Evolutionary conservation across 1,139 yeast species (phyloP).

Genomic region (Sugiyamaella grinbergsii): DNA sequence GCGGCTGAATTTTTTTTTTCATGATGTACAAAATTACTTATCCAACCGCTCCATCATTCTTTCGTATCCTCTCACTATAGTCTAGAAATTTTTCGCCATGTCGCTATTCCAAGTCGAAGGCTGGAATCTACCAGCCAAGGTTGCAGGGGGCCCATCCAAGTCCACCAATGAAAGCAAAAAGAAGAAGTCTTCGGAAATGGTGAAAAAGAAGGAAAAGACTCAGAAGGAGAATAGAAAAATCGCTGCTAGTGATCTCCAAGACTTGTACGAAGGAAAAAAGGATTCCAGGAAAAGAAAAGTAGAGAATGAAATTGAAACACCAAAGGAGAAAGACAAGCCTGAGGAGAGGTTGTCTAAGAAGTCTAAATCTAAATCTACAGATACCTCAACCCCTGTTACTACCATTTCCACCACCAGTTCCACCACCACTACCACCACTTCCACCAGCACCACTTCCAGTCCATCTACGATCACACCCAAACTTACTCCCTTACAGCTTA

Average conservation of each 20-base stretch:
- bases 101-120: constrained; percentile 79
- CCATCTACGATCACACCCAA: constrained; percentile 38
- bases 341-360: constrained; percentile 8
- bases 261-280: constrained; percentile 22
- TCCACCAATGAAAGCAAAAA: constrained; percentile 22
- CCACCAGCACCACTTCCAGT: neutral
- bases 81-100: no score
- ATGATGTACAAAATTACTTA: neutral
- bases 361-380: constrained; percentile 3
- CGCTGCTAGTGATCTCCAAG: constrained; percentile 22
- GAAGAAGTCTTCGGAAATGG: constrained; percentile 24
- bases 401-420: no score
- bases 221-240: constrained; percentile 22
- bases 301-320: constrained; percentile 20
- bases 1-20: constrained; percentile 1
- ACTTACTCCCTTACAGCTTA: constrained; percentile 88
- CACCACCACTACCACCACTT: neutral
- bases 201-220: constrained; percentile 20
- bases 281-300: constrained; percentile 19
- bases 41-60: no score
- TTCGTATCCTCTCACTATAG: no score
- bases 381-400: neutral
- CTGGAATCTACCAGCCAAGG: constrained; percentile 67
- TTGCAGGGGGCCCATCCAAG: constrained; percentile 50
- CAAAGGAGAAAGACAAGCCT: constrained; percentile 21